Base-by-base conservation (phyloP, 2,329 filamentous ascomycete species). In the Exophiala aquamarina region DNA sequence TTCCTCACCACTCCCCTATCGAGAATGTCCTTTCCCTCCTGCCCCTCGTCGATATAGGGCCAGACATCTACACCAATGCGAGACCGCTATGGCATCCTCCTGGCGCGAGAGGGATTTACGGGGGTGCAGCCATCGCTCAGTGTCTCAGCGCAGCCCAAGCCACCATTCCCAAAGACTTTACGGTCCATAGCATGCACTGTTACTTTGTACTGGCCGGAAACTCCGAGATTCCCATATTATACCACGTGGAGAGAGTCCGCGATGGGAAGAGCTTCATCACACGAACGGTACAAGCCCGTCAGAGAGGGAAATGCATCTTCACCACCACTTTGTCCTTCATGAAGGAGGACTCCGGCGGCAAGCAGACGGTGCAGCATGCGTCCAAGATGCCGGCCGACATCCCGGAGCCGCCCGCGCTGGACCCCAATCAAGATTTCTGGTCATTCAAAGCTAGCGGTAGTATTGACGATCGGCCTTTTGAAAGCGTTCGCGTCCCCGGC, bases 201-300 rank as follows among this genome's bases (percentile, higher is more conserved):
- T 98, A 97, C 75, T 98, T 98, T 68, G 84, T 98, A 26, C 83
- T 97, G 2, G 91, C 92, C 3, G 93, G 93, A 20, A 87, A 92
- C 63, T 78, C 82, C 10, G 82, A 86, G 50, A 85, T 93, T 14
- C 92, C 93, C 23, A 87, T 97, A 57, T 78, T 96, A 53, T 97
- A 95, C 73, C 89, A 96, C 65, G 93, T 98, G 37, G 93, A 97
- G 73, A 82, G 88, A 42, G 89, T 98, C 38, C 85, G 93, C 45
- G 89, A 95, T 64, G 93, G 93, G 7, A 83, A 86, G 50, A 91
- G 86, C 41, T 98, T 91, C 67, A 85, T 89, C 44, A 97, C 93
- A 29, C 79, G 93, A 44, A 97, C 92, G 1, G 93, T 98, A n/a
- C 92, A 97, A 70, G 93, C 93, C 23, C 78, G 90, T 20, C 93